Percentiles rank a stretch among this genome's conserved stretches.
These are phyloP conservation scores for Cyclotella kingstonii DNA, from an alignment of 108 stramenopile genomes.

Conservation along the genomic window DNA sequence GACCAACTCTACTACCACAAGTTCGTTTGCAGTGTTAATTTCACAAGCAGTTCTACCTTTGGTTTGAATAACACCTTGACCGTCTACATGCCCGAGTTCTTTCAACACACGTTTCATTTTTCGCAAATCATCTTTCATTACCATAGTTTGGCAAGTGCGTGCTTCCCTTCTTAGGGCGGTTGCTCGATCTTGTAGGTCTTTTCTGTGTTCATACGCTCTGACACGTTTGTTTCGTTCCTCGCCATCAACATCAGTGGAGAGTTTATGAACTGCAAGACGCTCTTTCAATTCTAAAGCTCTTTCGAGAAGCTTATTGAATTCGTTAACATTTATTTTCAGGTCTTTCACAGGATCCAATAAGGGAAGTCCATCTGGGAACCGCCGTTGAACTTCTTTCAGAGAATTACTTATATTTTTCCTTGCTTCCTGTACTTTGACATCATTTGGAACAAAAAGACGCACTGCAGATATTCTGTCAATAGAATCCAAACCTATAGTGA, in stretches of 20 bases:
- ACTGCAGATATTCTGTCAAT: conserved; percentile 86
- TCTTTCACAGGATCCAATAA: conserved; percentile 91
- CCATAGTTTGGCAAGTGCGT: conserved; percentile 76
- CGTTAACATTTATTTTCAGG: conserved; percentile 71
- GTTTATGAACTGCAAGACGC: conserved; percentile 57
- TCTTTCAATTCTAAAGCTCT: conserved; percentile 66
- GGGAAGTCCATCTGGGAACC: conserved; percentile 85
- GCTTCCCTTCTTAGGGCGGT: conserved; percentile 74
- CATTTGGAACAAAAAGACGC: conserved; percentile 75
- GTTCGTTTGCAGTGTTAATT: conserved; percentile 96
- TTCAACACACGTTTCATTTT: conserved; percentile 95
- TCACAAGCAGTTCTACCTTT: conserved; percentile 99
- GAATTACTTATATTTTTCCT: conserved; percentile 61
- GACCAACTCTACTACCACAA: conserved; percentile 95
- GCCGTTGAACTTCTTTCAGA: conserved; percentile 76
- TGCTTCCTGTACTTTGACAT: conserved; percentile 56
- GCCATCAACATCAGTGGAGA: conserved; percentile 48
- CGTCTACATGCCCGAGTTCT: conserved; percentile 92
- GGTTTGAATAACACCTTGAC: conserved; percentile 92
- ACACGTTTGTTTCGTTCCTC: conserved; percentile 57
- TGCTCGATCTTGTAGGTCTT: conserved; percentile 67
- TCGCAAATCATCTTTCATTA: conserved; percentile 94
- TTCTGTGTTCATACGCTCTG: conserved; percentile 62
- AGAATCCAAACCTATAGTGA: conserved; percentile 68
- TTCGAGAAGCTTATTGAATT: conserved; percentile 80